Percentiles rank a stretch among this genome's conserved stretches.
Evolutionary conservation across 2,329 filamentous ascomycete species (phyloP).

Genomic region (Pestalotiopsis sp.): DNA sequence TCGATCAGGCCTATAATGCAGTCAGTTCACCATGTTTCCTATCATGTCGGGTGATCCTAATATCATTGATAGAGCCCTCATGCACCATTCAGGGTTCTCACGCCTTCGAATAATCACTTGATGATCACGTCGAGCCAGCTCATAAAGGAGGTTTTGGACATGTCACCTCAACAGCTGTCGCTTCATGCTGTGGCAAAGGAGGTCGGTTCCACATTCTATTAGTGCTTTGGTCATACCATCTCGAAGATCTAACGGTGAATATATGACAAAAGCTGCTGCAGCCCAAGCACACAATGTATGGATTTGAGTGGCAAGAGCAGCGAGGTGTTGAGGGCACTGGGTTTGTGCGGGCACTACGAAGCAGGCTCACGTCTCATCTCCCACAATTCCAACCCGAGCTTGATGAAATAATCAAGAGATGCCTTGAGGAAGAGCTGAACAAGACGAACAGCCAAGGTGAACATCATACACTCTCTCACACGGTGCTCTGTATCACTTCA

Average conservation of each 20-base stretch:
- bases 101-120: constrained; percentile 9
- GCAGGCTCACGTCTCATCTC: constrained; percentile 2
- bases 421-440: constrained; percentile 1
- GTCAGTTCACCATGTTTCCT: background rate
- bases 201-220: background rate
- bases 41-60: background rate
- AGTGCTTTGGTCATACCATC: no score
- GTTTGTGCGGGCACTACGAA: constrained; percentile 10
- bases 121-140: constrained; percentile 3
- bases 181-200: constrained; percentile 11
- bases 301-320: constrained; percentile 13
- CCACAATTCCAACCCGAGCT: constrained; percentile 5
- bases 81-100: background rate
- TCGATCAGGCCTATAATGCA: background rate
- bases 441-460: background rate
- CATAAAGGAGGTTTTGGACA: constrained; percentile 2
- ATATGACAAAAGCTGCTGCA: constrained; percentile 1
- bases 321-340: constrained; percentile 12
- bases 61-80: background rate
- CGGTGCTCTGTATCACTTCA: background rate
- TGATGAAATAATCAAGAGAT: constrained; percentile 7
- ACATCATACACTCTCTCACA: background rate
- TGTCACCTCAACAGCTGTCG: background rate
- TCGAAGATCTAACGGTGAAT: no score
- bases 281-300: constrained; percentile 11